These are phyloP conservation scores for Komagataella mondaviorum DNA, from an alignment of 805 yeast species.

Conservation along the genomic window DNA sequence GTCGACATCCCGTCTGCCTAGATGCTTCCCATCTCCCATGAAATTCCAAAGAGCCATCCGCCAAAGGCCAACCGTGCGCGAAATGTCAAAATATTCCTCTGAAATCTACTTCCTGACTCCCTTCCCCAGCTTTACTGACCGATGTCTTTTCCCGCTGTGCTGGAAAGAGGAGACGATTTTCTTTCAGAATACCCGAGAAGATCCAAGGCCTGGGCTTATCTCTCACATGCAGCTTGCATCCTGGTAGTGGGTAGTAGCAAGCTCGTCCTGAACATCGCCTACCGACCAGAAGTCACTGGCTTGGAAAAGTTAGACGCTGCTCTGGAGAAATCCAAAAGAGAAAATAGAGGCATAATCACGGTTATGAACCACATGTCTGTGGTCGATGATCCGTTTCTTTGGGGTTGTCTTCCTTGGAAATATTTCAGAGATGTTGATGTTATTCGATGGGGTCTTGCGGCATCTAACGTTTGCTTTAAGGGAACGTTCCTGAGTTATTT, in stretches of 20 bases:
- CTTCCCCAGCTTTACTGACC: not conserved
- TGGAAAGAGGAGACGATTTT: conserved; percentile 62
- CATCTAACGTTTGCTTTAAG: conserved; percentile 79
- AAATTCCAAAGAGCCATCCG: too few relatives aligned
- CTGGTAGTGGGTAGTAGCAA: conserved; percentile 56
- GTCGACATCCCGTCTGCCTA: too few relatives aligned
- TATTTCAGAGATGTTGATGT: conserved; percentile 47
- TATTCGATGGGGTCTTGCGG: conserved; percentile 92
- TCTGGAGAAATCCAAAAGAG: conserved; percentile 42
- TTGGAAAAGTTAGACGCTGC: conserved; percentile 55
- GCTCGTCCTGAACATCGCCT: conserved; percentile 41
- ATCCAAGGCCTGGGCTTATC: conserved; percentile 59
- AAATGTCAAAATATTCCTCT: not conserved
- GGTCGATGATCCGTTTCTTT: conserved; percentile 83
- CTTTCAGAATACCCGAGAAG: conserved; percentile 29
- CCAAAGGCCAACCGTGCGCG: not conserved
- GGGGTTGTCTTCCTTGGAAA: conserved; percentile 75
- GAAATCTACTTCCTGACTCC: not conserved
- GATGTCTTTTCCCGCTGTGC: conserved; percentile 62
- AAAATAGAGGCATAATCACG: conserved; percentile 68
- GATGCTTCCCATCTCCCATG: too few relatives aligned
- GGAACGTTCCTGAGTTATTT: conserved; percentile 36
- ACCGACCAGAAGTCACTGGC: conserved; percentile 50
- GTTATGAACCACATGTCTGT: conserved; percentile 89
- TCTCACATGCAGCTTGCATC: conserved; percentile 57